Conservation (phyloP, 257 asterid species). For the Petrea volubilis region DNA sequence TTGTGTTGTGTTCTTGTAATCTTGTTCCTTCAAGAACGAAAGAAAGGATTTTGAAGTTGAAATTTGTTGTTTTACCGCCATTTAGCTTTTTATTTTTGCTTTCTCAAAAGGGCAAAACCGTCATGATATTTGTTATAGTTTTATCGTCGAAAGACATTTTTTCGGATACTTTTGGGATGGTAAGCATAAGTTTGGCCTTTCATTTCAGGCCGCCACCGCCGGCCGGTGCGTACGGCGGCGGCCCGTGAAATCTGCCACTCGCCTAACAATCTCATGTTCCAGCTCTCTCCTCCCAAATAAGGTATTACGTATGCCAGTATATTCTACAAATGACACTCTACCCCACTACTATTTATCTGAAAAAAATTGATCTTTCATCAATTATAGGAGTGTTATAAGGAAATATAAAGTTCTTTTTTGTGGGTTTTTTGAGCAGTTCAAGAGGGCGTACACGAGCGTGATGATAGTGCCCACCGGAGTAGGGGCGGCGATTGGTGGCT, state of each 20-base stretch:
- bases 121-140: neutral
- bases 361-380: neutral
- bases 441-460: slow-evolving; percentile 82
- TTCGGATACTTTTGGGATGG: slow-evolving; percentile 33
- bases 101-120: slow-evolving; percentile 27
- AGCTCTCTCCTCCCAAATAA: slow-evolving; percentile 38
- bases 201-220: slow-evolving; percentile 33
- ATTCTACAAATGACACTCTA: neutral
- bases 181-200: slow-evolving; percentile 38
- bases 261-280: slow-evolving; percentile 39
- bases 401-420: neutral
- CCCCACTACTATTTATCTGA: neutral
- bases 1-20: neutral
- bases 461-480: slow-evolving; percentile 96
- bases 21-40: neutral
- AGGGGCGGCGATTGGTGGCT: slow-evolving; percentile 94
- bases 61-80: slow-evolving; percentile 17
- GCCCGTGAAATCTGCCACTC: slow-evolving; percentile 18
- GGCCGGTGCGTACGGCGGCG: slow-evolving; percentile 24
- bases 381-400: neutral
- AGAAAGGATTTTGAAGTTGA: slow-evolving; percentile 13
- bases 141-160: slow-evolving; percentile 7
- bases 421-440: slow-evolving; percentile 41
- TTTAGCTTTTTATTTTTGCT: slow-evolving; percentile 1
- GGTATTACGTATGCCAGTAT: slow-evolving; percentile 59